These are phyloP conservation scores for Neoboletus subvelutipes DNA, from an alignment of 768 basidiomycete genomes.

Conservation along the genomic window DNA sequence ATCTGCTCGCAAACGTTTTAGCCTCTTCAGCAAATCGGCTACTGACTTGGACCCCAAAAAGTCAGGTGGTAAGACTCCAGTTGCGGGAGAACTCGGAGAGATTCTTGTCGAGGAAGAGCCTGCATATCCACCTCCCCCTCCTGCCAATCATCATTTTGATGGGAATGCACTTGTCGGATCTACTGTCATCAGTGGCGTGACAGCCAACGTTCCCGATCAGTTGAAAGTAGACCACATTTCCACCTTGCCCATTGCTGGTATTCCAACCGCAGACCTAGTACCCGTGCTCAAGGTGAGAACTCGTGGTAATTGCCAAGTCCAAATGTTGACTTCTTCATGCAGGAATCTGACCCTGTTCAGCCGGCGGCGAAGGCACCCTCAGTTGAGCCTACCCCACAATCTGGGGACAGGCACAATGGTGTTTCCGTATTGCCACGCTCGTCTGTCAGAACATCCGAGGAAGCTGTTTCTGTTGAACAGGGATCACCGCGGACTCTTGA, in stretches of 20 bases:
- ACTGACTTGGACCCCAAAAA: constrained; percentile 24
- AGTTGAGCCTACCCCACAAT: constrained; percentile 16
- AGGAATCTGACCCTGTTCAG: constrained; percentile 1
- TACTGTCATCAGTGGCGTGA: constrained; percentile 23
- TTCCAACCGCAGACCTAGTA: background rate
- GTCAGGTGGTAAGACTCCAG: constrained; percentile 37
- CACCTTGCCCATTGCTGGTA: background rate
- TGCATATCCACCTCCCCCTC: constrained; percentile 12
- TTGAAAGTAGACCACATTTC: constrained; percentile 4
- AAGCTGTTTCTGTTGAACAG: constrained; percentile 6
- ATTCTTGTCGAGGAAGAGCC: constrained; percentile 55
- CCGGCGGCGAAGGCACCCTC: constrained; percentile 11
- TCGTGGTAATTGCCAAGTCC: background rate
- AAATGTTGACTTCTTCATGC: constrained; percentile 7
- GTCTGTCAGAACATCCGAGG: constrained; percentile 7
- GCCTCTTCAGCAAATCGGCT: constrained; percentile 46
- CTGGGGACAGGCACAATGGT: constrained; percentile 1
- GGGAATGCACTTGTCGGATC: constrained; percentile 13
- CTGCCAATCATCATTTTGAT: constrained; percentile 34
- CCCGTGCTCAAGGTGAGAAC: constrained; percentile 14
- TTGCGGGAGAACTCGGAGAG: constrained; percentile 73
- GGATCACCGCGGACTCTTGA: background rate
- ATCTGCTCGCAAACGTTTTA: constrained; percentile 61
- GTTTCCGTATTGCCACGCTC: background rate
- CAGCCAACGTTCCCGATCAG: constrained; percentile 19